Evolutionary conservation across 2,329 filamentous ascomycete genomes (phyloP).

Genomic region (Tolypocladium tropicale): DNA sequence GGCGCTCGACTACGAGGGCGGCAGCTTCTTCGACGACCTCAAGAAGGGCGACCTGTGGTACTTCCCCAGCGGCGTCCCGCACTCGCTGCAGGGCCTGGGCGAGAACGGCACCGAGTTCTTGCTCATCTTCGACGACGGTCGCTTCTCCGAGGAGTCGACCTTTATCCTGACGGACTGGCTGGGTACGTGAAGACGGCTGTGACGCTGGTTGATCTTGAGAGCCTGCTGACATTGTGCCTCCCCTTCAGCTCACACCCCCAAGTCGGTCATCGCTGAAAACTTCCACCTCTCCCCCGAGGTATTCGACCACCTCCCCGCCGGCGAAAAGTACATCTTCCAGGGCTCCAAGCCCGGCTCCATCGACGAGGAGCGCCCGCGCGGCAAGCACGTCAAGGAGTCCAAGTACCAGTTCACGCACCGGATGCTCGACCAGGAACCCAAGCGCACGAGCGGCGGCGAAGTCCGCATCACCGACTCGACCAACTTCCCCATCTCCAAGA

Average conservation of each 20-base stretch:
- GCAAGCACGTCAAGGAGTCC: slow-evolving; percentile 54
- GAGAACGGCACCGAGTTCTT: slow-evolving; percentile 46
- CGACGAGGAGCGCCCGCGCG: slow-evolving; percentile 51
- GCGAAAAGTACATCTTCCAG: slow-evolving; percentile 70
- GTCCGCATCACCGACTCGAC: slow-evolving; percentile 68
- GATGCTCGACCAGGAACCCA: slow-evolving; percentile 59
- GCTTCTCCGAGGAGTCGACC: slow-evolving; percentile 52
- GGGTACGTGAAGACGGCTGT: slow-evolving; percentile 27
- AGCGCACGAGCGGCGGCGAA: slow-evolving; percentile 55
- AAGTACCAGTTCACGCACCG: slow-evolving; percentile 60
- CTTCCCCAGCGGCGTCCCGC: slow-evolving; percentile 67
- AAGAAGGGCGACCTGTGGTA: slow-evolving; percentile 73
- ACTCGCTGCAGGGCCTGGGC: slow-evolving; percentile 63
- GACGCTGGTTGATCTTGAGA: too few species aligned
- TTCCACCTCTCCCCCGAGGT: slow-evolving; percentile 63
- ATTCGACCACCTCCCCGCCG: slow-evolving; percentile 55
- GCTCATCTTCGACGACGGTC: slow-evolving; percentile 37
- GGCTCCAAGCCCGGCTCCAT: slow-evolving; percentile 55
- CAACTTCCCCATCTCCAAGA: slow-evolving; percentile 65
- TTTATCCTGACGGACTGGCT: slow-evolving; percentile 68
- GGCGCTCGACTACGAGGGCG: slow-evolving; percentile 63
- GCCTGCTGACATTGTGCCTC: too few species aligned
- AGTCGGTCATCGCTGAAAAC: slow-evolving; percentile 63
- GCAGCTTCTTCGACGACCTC: slow-evolving; percentile 68
- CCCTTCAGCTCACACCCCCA: slow-evolving; percentile 61